Evolutionary conservation across 139 green algal species (phyloP).

Genomic region (Zygnema cylindricum): DNA sequence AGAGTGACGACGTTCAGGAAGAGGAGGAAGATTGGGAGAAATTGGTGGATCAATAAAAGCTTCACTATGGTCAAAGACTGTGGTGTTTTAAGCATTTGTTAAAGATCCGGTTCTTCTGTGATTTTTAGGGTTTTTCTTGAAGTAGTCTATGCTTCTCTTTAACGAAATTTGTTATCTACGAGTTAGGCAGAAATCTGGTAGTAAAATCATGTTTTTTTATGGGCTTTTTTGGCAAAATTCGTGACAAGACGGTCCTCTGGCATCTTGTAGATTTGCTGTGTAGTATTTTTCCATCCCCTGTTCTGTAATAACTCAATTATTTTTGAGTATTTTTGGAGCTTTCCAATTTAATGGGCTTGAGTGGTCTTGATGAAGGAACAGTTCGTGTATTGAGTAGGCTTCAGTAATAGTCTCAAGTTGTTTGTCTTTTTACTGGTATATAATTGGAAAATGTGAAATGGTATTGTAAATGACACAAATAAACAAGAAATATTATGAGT

Average conservation of each 20-base stretch:
- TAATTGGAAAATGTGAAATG: neutral
- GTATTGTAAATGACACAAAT: no score
- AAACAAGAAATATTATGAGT: no score
- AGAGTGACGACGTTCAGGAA: neutral
- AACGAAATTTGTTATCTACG: neutral
- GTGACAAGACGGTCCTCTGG: neutral
- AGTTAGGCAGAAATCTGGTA: neutral
- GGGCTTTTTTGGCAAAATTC: neutral
- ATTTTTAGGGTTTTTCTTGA: neutral
- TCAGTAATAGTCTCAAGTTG: neutral
- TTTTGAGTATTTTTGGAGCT: no score
- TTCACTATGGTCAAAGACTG: neutral
- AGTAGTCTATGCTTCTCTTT: neutral
- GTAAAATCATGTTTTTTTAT: neutral
- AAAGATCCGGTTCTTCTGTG: neutral
- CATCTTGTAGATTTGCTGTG: neutral
- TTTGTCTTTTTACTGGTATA: neutral
- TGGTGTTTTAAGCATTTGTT: neutral
- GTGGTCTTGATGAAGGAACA: no score
- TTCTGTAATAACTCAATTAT: no score
- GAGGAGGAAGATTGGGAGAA: neutral
- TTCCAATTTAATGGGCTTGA: no score
- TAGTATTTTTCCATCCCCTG: neutral
- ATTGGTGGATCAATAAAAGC: neutral
- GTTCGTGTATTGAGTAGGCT: no score